Base-by-base conservation (phyloP, 805 yeast species). In the Limtongozyma cylindracea region DNA sequence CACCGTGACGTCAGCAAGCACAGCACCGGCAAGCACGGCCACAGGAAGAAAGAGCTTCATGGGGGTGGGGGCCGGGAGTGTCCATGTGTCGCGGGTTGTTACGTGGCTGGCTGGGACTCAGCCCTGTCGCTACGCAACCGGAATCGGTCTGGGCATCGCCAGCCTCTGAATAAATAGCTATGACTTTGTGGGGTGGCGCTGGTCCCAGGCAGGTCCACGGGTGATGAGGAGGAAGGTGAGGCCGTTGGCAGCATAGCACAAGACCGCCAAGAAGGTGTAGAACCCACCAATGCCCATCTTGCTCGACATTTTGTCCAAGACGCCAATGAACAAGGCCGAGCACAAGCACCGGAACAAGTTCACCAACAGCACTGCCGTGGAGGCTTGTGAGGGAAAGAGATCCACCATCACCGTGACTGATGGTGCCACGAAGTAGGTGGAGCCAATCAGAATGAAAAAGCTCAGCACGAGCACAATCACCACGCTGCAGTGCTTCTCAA, bases 321-420 rank as follows among this genome's bases (percentile, higher is more conserved):
- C 67, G 1, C 74, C 88, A 11, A 71, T 54, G 19, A 72, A 65
- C 1, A 62, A 53, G 0, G 91, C 91, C 15, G 70, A 68, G 21
- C 63, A 33, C n/a, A 61, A 47, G 37, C 93, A 80, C 31, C 94
- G 49, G 12, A 65, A 52, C 14, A 78, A 44, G 35, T 80, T 80
- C 29, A 70, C 51, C 22, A 72, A 53, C 7, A 88, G 70, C 1
- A 77, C 58, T 4, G 82, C 70, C 3, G 84, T 61, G 1, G 91
- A 74, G 1, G 78, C 56, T 21, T 57, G 56, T 3, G 53, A 41
- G 1, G 93, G 91, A 29, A 56, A 67, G 25, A 77, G 37, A 35
- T 80, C 93, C n/a, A 77, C 72, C 24, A 76, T 38, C 19, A 78
- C 41, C 0, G 88, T 73, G 1, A 68, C 56, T 3, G 66, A 51